Percentiles rank a stretch among this genome's conserved stretches.
phyloP scores from a whole-genome alignment of 169 alveolate genomes.

The Neospora caninum region DNA sequence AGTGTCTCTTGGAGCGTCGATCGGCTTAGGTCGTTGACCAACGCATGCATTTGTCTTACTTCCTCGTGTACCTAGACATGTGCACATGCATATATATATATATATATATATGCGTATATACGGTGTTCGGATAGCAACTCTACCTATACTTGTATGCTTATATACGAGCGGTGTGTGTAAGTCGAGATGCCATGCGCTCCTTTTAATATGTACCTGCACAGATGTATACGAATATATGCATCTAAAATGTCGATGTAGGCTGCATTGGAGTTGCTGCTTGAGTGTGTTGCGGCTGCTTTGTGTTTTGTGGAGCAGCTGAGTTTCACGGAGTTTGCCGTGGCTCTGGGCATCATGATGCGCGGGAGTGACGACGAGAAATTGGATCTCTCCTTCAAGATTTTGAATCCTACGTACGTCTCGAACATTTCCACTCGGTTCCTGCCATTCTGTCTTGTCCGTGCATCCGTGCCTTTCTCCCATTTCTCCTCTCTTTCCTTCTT shows the following conservation, averaged over 20 bases:
- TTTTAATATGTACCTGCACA: too few species aligned
- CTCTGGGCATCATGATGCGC: slow-evolving; percentile 72
- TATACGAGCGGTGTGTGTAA: background rate
- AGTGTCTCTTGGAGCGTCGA: background rate
- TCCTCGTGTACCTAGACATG: too few species aligned
- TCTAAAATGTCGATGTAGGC: too few species aligned
- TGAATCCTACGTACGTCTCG: slow-evolving; percentile 58
- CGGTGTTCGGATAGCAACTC: too few species aligned
- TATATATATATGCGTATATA: too few species aligned
- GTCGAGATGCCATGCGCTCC: too few species aligned
- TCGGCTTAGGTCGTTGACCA: background rate
- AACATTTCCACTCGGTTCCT: background rate
- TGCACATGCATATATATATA: background rate
- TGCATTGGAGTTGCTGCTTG: background rate
- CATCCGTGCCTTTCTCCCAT: background rate
- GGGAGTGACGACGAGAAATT: slow-evolving; percentile 72
- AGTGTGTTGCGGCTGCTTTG: background rate
- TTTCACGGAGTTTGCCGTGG: slow-evolving; percentile 69
- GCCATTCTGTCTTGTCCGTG: background rate
- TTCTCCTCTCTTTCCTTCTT: background rate
- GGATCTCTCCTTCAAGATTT: slow-evolving; percentile 66
- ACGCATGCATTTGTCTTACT: background rate
- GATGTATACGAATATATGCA: too few species aligned
- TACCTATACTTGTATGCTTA: too few species aligned
- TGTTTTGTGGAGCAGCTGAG: slow-evolving; percentile 34